Percentiles rank a stretch among this genome's conserved stretches.
These are phyloP conservation scores for Boletus pseudopeckii DNA, from an alignment of 768 basidiomycete genomes.

Conservation along the genomic window DNA sequence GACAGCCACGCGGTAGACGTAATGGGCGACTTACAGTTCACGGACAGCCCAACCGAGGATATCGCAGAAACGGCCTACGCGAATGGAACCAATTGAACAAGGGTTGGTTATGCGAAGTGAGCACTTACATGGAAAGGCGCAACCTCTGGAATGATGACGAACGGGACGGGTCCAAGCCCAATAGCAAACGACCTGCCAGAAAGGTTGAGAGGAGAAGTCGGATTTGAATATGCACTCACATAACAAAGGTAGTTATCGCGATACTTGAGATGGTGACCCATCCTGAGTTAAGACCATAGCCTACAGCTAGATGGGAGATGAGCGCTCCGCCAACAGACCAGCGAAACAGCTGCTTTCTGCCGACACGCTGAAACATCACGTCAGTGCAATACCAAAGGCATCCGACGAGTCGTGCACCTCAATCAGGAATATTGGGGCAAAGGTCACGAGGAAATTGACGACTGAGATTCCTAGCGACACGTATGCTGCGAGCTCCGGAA, in stretches of 20 bases:
- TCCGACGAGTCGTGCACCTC: slow-evolving; percentile 47
- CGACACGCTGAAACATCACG: slow-evolving; percentile 52
- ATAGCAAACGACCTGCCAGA: slow-evolving; percentile 73
- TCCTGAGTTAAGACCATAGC: slow-evolving; percentile 64
- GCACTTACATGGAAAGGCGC: slow-evolving; percentile 70
- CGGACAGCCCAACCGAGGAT: slow-evolving; percentile 69
- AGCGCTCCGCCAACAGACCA: slow-evolving; percentile 66
- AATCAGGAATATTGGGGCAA: slow-evolving; percentile 83
- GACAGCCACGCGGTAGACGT: not conserved
- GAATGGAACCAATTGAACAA: not conserved
- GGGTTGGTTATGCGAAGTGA: not conserved
- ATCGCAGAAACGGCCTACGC: slow-evolving; percentile 73
- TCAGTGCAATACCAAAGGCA: slow-evolving; percentile 2
- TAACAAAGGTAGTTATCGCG: slow-evolving; percentile 76
- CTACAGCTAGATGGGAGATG: slow-evolving; percentile 61
- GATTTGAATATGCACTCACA: slow-evolving; percentile 42
- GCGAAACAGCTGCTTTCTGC: slow-evolving; percentile 65
- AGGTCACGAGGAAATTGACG: slow-evolving; percentile 71
- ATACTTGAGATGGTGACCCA: slow-evolving; percentile 62
- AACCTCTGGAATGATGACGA: slow-evolving; percentile 88
- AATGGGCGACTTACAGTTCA: slow-evolving; percentile 53
- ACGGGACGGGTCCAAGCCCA: slow-evolving; percentile 90
- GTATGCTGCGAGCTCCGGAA: slow-evolving; percentile 77
- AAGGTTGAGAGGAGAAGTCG: not conserved
- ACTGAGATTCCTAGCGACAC: slow-evolving; percentile 82